A percentile compares a stretch with the other conserved stretches of the same genome.
These are phyloP conservation scores for Dactylorhiza incarnata DNA, from an alignment of 106 monocot species.

Conservation along the genomic window DNA sequence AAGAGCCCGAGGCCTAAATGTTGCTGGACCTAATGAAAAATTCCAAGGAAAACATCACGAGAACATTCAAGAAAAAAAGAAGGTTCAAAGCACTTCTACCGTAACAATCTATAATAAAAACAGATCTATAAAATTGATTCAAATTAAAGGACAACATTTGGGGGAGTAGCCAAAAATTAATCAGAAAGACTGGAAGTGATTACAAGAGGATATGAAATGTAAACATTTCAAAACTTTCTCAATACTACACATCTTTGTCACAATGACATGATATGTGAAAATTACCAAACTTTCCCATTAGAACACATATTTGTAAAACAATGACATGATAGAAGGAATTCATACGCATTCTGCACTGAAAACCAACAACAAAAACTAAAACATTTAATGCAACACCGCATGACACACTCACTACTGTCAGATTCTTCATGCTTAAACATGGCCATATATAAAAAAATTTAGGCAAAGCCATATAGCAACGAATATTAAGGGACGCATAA, in stretches of 20 bases:
- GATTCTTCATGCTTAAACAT: background rate
- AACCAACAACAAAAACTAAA: background rate
- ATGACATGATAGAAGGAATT: background rate
- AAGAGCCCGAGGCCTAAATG: slow-evolving; percentile 83
- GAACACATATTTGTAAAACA: background rate
- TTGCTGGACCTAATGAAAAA: slow-evolving; percentile 71
- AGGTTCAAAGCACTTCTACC: background rate
- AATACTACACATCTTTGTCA: background rate
- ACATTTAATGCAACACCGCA: background rate
- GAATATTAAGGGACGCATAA: too few relatives aligned
- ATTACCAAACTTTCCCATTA: background rate
- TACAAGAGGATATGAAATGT: background rate
- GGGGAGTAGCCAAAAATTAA: background rate
- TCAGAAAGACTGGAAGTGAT: background rate
- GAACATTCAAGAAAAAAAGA: background rate
- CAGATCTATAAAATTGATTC: background rate
- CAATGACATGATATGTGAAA: background rate
- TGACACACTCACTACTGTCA: background rate
- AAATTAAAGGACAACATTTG: background rate
- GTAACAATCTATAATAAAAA: background rate
- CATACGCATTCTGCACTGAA: background rate
- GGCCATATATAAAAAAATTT: too few relatives aligned
- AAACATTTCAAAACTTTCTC: background rate
- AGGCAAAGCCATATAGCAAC: too few relatives aligned
- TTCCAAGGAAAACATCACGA: background rate